Conservation (phyloP, 2,329 filamentous ascomycete genomes). For the Hymenoscyphus salicellus region DNA sequence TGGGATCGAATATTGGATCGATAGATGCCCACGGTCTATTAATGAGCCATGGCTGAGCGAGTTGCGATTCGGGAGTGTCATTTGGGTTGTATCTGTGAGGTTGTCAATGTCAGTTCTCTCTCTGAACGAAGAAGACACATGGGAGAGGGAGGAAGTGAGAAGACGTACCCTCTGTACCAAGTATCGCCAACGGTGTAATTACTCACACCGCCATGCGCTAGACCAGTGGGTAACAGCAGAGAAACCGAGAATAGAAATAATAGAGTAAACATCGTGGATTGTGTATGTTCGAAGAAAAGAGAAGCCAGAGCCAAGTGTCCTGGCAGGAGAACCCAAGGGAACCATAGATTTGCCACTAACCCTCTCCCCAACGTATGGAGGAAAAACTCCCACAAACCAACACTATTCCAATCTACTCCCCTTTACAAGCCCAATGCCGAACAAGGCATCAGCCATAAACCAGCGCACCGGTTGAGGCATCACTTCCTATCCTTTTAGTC, state of each 20-base stretch:
- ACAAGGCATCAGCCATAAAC: not conserved
- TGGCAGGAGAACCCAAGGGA: not conserved
- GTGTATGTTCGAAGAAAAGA: not conserved
- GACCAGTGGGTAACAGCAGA: not conserved
- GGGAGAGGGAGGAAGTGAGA: not conserved
- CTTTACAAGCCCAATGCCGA: not conserved
- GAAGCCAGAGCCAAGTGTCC: not conserved
- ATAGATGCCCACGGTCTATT: slow-evolving; percentile 21
- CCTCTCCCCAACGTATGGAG: not conserved
- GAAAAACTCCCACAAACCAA: not conserved
- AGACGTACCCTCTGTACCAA: slow-evolving; percentile 20
- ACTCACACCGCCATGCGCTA: slow-evolving; percentile 20
- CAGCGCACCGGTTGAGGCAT: not conserved
- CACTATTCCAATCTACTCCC: not conserved
- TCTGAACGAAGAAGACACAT: not conserved
- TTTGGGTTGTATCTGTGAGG: slow-evolving; percentile 15
- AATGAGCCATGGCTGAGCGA: slow-evolving; percentile 19
- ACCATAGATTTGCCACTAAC: not conserved
- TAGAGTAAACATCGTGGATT: not conserved
- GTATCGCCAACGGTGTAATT: slow-evolving; percentile 21
- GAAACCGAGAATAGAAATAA: slow-evolving; percentile 3
- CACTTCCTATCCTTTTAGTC: no score
- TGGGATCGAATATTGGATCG: slow-evolving; percentile 19
- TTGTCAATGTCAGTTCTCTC: not conserved
- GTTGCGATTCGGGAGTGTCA: slow-evolving; percentile 11